phyloP scores from a whole-genome alignment of 345 rosid genomes.

The Ailanthus altissimus region DNA sequence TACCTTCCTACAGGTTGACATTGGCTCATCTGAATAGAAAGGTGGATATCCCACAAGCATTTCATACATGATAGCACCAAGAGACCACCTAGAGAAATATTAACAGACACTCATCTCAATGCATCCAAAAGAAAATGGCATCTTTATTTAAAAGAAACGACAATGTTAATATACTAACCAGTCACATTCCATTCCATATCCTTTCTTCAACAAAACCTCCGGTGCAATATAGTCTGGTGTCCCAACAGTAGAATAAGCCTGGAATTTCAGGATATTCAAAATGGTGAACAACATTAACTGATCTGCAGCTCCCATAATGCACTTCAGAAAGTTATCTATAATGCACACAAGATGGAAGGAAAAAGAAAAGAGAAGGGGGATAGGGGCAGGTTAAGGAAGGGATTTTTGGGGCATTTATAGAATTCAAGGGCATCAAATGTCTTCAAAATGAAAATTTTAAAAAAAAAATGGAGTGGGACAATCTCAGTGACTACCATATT shows the following conservation, averaged over 20 bases:
- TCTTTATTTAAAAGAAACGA: constrained; percentile 12
- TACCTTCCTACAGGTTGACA: constrained; percentile 99
- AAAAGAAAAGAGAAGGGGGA: neutral
- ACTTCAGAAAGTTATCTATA: constrained; percentile 5
- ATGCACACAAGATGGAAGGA: neutral
- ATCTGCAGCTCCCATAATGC: neutral
- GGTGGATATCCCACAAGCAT: constrained; percentile 99
- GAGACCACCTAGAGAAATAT: constrained; percentile 83
- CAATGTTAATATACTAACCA: constrained; percentile 58
- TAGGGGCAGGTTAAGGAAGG: neutral
- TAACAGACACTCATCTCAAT: constrained; percentile 14
- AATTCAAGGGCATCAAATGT: constrained; percentile 10
- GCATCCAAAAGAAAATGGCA: constrained; percentile 5
- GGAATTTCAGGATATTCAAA: constrained; percentile 27
- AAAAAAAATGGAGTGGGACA: neutral
- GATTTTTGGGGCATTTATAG: neutral
- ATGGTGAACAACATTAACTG: constrained; percentile 17
- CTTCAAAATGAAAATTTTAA: constrained; percentile 1
- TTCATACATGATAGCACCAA: constrained; percentile 99
- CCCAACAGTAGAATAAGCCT: constrained; percentile 99
- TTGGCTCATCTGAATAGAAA: constrained; percentile 96
- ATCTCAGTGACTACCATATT: neutral
- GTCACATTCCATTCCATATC: constrained; percentile 98
- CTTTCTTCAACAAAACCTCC: constrained; percentile 93
- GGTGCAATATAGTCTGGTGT: constrained; percentile 99